Percentiles rank a stretch among this genome's conserved stretches.
These are phyloP conservation scores for Myxozyma neglecta DNA, from an alignment of 805 yeast genomes.

Conservation along the genomic window DNA sequence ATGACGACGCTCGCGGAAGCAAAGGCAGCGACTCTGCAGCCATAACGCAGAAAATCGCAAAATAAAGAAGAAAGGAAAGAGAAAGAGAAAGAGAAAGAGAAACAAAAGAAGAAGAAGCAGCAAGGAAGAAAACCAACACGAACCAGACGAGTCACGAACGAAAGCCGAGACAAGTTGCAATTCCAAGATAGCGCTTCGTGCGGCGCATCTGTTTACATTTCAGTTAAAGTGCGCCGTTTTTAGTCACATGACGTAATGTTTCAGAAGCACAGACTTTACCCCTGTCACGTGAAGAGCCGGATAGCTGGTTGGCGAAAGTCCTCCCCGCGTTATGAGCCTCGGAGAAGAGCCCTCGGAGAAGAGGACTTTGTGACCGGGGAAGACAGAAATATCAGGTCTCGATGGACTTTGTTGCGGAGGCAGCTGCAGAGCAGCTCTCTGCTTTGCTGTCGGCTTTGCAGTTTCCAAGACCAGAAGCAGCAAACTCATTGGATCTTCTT, in stretches of 20 bases:
- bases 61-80: background rate
- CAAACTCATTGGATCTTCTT: conserved; percentile 3
- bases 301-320: too few relatives aligned
- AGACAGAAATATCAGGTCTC: background rate
- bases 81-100: background rate
- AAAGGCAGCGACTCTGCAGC: background rate
- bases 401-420: background rate
- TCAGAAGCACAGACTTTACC: too few relatives aligned
- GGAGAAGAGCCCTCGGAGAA: background rate
- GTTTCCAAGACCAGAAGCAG: conserved; percentile 10
- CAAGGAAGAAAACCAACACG: background rate
- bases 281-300: too few relatives aligned
- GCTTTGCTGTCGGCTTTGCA: conserved; percentile 16
- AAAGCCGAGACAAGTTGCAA: background rate
- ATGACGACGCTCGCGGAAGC: conserved; percentile 3
- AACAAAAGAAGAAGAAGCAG: background rate
- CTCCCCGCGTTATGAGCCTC: background rate
- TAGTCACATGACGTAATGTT: too few relatives aligned
- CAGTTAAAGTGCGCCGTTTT: too few relatives aligned
- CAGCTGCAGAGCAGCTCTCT: conserved; percentile 4
- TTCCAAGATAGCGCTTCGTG: background rate
- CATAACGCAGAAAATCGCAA: background rate
- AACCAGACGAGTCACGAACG: background rate
- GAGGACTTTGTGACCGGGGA: background rate
- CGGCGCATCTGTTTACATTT: too few relatives aligned